These are phyloP conservation scores for Phytophthora europaea DNA, from an alignment of 352 stramenopile genomes.

Conservation along the genomic window DNA sequence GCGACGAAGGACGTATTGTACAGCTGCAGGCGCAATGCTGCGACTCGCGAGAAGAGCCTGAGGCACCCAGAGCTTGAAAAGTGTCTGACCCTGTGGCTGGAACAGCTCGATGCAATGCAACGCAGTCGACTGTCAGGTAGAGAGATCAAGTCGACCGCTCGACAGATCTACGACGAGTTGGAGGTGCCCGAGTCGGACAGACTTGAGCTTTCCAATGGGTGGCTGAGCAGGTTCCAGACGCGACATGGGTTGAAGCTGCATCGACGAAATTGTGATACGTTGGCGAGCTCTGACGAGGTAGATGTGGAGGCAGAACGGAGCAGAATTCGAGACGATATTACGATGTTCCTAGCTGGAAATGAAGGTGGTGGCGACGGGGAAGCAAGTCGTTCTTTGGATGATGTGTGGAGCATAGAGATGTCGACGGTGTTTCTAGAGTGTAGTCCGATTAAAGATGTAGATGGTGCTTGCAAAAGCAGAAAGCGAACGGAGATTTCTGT, in stretches of 20 bases:
- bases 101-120: constrained; percentile 9
- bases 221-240: constrained; percentile 26
- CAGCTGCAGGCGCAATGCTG: not conserved
- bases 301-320: constrained; percentile 26
- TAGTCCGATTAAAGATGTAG: constrained; percentile 6
- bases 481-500: constrained; percentile 20
- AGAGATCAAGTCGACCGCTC: constrained; percentile 32
- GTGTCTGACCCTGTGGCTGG: constrained; percentile 29
- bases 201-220: constrained; percentile 39
- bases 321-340: constrained; percentile 6
- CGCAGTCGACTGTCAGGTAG: constrained; percentile 19
- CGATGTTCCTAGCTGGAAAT: constrained; percentile 24
- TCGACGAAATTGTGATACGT: not conserved
- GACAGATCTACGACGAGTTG: constrained; percentile 33
- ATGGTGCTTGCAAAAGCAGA: not conserved
- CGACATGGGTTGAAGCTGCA: constrained; percentile 25
- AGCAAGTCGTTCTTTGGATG: constrained; percentile 12
- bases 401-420: constrained; percentile 35
- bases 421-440: constrained; percentile 21
- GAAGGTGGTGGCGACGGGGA: not conserved
- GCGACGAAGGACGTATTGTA: not conserved
- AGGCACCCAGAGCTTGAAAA: constrained; percentile 34
- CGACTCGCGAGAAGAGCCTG: constrained; percentile 21
- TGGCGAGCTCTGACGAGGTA: not conserved
- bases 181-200: constrained; percentile 18